Base-by-base conservation (phyloP, 768 basidiomycete genomes). In the Pleurotus eryngii region DNA sequence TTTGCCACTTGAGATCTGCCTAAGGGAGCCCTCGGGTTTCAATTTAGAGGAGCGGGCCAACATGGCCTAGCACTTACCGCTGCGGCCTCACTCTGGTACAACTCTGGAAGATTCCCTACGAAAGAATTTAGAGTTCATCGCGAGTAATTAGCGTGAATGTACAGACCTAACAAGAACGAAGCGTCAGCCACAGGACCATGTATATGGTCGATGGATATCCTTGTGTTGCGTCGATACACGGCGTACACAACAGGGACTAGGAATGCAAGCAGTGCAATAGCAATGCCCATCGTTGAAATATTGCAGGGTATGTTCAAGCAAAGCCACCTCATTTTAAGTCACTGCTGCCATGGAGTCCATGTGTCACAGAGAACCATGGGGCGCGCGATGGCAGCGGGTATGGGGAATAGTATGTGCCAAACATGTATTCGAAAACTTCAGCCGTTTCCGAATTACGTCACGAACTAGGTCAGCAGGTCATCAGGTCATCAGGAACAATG, bases 141-240 rank as follows among this genome's bases (percentile, higher is more conserved):
- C 2, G 15, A 27, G 3, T 1, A 3, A 11, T 18, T 18, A 6
- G 15, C 4, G 4, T 12, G 39, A 60, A 39, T 17, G 12, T 2
- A 56, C 53, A 22, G 8, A 76, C 30, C 78, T 70, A 22, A 72
- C 72, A 37, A 70, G 76, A 17, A 78, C 63, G 12, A 66, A 63
- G 49, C 68, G 2, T 45, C 42, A 63, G 56, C 71, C 68, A 39
- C 60, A 18, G 61, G 68, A 56, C 57, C 68, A 46, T 26, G 64
- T 48, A 58, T 47, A 46, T 55, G 61, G 12, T 67, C 46, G 68
- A 67, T 49, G 59, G 63, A 57, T 64, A 67, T 26, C 62, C 73
- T 22, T 60, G 65, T 39, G 70, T 59, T 45, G 72, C 60, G 18
- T 47, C 56, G 55, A 67, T 73, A 38, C 60, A 57, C 40, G 17